Evolutionary conservation across 768 basidiomycete genomes (phyloP).

Genomic region (Brasilioporus rufonigricans): DNA sequence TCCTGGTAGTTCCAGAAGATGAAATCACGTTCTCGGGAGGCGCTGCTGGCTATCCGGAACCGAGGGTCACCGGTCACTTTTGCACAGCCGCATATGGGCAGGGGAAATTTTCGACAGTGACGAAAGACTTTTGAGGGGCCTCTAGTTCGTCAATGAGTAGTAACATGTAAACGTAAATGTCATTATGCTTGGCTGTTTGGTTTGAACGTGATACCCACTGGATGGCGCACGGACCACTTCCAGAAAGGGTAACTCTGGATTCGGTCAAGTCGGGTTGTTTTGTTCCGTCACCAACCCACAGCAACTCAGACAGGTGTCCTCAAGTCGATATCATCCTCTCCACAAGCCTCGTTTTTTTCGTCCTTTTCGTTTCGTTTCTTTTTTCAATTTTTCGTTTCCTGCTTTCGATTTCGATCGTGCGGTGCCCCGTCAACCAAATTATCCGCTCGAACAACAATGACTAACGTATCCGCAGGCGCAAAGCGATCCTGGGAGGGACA

Average conservation of each 20-base stretch:
- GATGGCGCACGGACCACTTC: constrained; percentile 4
- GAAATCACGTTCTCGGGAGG: neutral
- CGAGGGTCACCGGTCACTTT: constrained; percentile 31
- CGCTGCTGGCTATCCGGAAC: constrained; percentile 27
- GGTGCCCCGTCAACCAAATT: constrained; percentile 73
- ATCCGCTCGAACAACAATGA: constrained; percentile 45
- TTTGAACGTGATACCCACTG: neutral
- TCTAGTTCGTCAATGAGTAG: too few species aligned
- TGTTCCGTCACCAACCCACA: neutral
- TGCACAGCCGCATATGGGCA: neutral
- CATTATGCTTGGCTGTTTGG: too few species aligned
- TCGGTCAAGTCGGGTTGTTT: neutral
- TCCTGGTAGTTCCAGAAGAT: constrained; percentile 1
- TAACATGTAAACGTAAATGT: too few species aligned
- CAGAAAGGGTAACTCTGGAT: neutral
- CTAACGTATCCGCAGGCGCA: constrained; percentile 81
- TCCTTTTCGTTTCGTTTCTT: neutral
- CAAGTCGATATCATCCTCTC: neutral
- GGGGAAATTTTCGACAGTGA: neutral
- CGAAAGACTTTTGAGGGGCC: neutral
- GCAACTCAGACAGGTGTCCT: neutral
- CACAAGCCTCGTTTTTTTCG: neutral
- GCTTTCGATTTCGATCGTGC: constrained; percentile 55
- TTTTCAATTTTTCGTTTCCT: neutral
- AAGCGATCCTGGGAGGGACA: constrained; percentile 77